Percentiles rank a stretch among this genome's conserved stretches.
Evolutionary conservation across 768 basidiomycete genomes (phyloP).

Genomic region (Hygrophoropsis aurantiaca): DNA sequence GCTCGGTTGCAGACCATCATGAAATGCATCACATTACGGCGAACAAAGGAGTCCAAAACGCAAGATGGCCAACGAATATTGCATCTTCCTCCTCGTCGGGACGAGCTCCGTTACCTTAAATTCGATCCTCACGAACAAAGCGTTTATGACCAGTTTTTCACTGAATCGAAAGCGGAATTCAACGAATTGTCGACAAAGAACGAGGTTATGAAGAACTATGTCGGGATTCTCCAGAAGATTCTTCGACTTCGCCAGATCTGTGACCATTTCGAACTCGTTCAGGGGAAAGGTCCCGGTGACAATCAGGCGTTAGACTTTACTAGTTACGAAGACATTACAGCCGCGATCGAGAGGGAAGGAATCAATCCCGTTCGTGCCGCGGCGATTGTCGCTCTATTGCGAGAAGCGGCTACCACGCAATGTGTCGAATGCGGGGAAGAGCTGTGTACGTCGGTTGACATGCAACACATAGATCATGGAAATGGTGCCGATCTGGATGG

Average conservation of each 20-base stretch:
- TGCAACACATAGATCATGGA: conserved; percentile 37
- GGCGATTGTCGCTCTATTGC: conserved; percentile 82
- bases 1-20: conserved; percentile 95
- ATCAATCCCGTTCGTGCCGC: conserved; percentile 72
- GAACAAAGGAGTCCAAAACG: conserved; percentile 89
- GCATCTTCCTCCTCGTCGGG: conserved; percentile 85
- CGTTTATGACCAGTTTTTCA: conserved; percentile 88
- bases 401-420: conserved; percentile 84
- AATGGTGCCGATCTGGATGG: conserved; percentile 49
- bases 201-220: conserved; percentile 97
- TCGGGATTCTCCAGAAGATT: conserved; percentile 95
- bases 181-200: conserved; percentile 83
- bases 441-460: conserved; percentile 54
- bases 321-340: conserved; percentile 75
- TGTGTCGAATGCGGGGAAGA: conserved; percentile 88
- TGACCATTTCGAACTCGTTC: conserved; percentile 90
- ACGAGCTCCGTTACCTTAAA: conserved; percentile 82
- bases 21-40: conserved; percentile 93
- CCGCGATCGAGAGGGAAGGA: conserved; percentile 76
- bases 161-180: conserved; percentile 90
- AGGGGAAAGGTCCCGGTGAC: conserved; percentile 59
- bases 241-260: conserved; percentile 96
- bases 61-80: conserved; percentile 84
- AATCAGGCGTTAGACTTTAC: conserved; percentile 46
- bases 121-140: conserved; percentile 80